Evolutionary conservation across 2,329 filamentous ascomycete species (phyloP), one percentile per base, ranked within the genome.

Genomic region (Fusarium kyushuense): DNA sequence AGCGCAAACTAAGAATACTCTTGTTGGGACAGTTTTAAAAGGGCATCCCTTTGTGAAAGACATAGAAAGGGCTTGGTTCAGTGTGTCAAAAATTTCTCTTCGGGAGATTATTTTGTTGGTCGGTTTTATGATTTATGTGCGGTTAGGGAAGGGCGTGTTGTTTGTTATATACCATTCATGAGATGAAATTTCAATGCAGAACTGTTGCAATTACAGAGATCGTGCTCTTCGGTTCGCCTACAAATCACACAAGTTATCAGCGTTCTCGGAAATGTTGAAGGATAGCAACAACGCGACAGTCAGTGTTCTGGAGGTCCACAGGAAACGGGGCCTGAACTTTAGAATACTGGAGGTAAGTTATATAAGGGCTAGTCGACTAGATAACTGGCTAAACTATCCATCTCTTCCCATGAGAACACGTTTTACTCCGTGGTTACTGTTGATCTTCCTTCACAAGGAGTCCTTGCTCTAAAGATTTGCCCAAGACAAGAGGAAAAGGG

Each of bases 91-190:
- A 54, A 64, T 51, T 60, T 38, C 33, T 56, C 63, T 55, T 21
- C 47, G 47, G 35, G 48, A 30, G 54, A 54, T 46, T 47, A 35
- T 35, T 23, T 67, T 45, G 32, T 57, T 58, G 52, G 53, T 47
- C 52, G 43, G 58, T 30, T 61, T 72, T 52, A 73, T 73, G 71
- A 72, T 72, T 73, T 63, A 73, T 49, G 71, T 64, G 45, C 46
- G 54, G 59, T 58, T 56, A 27, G 45, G 54, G 54, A 32, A 42
- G 52, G 52, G 53, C 41, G 54, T 38, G 46, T 65, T 54, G 38
- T 70, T 68, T 56, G 65, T 70, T 70, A 60, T 65, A 73, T 73
- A 69, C 66, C 70, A 72, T 63, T 70, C 54, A 67, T 45, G 55
- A 65, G 59, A 63, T 51, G 52, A 53, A 56, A 61, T 51, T 55